phyloP scores from a whole-genome alignment of 495 filamentous ascomycete genomes.

The Amorphotheca resinae region DNA sequence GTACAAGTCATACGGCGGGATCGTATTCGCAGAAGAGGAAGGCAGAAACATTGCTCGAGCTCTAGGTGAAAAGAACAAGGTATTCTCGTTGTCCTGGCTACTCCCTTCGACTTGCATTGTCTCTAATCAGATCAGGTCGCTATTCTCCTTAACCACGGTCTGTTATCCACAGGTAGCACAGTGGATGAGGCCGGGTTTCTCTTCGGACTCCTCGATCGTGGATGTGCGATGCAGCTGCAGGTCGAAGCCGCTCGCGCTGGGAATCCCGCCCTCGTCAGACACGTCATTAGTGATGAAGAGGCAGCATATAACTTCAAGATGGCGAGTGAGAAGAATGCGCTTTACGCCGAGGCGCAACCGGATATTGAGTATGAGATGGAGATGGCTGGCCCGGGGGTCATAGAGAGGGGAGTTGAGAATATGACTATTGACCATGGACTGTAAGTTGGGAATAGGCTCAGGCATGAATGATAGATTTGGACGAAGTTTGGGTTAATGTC shows the following conservation, averaged over 20 bases:
- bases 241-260: slow-evolving; percentile 36
- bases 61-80: slow-evolving; percentile 33
- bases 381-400: slow-evolving; percentile 29
- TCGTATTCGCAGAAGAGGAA: slow-evolving; percentile 39
- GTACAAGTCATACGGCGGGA: slow-evolving; percentile 42
- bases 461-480: too few relatives aligned
- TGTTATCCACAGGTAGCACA: slow-evolving; percentile 39
- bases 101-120: not conserved
- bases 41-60: slow-evolving; percentile 36
- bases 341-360: slow-evolving; percentile 35
- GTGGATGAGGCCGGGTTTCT: slow-evolving; percentile 44
- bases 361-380: slow-evolving; percentile 34
- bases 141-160: slow-evolving; percentile 43
- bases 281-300: slow-evolving; percentile 36
- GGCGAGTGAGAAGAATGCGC: slow-evolving; percentile 31
- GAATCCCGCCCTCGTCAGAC: slow-evolving; percentile 24
- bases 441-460: not conserved
- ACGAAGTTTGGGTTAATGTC: too few relatives aligned
- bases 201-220: slow-evolving; percentile 37
- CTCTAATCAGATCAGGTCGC: slow-evolving; percentile 14
- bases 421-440: slow-evolving; percentile 19
- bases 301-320: slow-evolving; percentile 40
- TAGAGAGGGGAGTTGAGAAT: slow-evolving; percentile 28
- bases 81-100: not conserved
- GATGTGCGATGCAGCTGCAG: slow-evolving; percentile 36